Conservation (phyloP, 192 early-diverging fungal genomes). For the Gonapodya prolifera region DNA sequence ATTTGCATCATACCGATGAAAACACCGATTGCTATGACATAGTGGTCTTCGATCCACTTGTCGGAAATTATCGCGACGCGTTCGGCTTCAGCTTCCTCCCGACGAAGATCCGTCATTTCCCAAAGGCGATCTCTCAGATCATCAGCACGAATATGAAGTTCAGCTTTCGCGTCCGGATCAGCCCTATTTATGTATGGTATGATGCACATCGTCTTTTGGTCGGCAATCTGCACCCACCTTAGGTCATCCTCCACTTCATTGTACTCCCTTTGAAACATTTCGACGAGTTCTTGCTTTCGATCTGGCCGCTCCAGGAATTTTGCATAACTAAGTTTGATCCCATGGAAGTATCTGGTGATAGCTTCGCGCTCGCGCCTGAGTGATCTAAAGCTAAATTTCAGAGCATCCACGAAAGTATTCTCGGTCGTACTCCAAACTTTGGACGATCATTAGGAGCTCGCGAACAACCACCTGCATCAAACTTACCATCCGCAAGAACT, state of each 20-base stretch:
- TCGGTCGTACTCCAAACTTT: slow-evolving; percentile 44
- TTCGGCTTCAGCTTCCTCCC: slow-evolving; percentile 47
- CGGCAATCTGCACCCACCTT: slow-evolving; percentile 13
- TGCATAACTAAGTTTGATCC: slow-evolving; percentile 35
- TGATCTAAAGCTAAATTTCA: slow-evolving; percentile 44
- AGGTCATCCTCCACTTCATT: slow-evolving; percentile 47
- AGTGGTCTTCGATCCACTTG: slow-evolving; percentile 47
- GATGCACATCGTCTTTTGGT: slow-evolving; percentile 9
- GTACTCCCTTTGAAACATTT: slow-evolving; percentile 39
- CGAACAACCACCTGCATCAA: not conserved
- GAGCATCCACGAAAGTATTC: slow-evolving; percentile 33
- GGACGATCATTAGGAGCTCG: not conserved
- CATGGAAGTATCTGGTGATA: slow-evolving; percentile 33
- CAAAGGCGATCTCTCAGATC: slow-evolving; percentile 46
- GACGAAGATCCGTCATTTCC: slow-evolving; percentile 41
- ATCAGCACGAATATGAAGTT: slow-evolving; percentile 45
- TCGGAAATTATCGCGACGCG: slow-evolving; percentile 36
- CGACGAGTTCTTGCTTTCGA: slow-evolving; percentile 36
- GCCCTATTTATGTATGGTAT: slow-evolving; percentile 10
- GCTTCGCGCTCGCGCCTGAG: slow-evolving; percentile 37
- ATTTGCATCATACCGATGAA: slow-evolving; percentile 44
- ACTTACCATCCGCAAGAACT: slow-evolving; percentile 33
- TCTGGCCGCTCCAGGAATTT: slow-evolving; percentile 40
- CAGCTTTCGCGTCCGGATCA: slow-evolving; percentile 43
- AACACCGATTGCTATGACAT: slow-evolving; percentile 30